phyloP scores from a whole-genome alignment of 208 protist species.

The Leishmania lainsoni region DNA sequence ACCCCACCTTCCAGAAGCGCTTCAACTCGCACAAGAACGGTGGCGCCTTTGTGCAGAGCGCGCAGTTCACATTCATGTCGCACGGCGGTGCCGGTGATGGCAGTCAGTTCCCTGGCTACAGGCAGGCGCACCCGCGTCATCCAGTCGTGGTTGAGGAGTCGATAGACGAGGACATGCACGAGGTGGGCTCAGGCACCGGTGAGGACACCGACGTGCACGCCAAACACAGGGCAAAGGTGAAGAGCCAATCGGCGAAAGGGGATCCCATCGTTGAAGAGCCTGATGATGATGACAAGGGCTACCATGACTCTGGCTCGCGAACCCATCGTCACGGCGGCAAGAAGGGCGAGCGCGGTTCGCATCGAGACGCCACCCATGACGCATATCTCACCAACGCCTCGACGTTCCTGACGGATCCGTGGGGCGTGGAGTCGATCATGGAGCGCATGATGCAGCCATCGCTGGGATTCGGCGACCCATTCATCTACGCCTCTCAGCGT shows the following conservation, averaged over 20 bases:
- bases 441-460: background rate
- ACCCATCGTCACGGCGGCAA: background rate
- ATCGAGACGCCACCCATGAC: background rate
- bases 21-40: conserved; percentile 12
- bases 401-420: background rate
- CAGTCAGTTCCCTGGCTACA: too few species aligned
- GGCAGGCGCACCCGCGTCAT: background rate
- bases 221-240: background rate
- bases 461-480: background rate
- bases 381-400: background rate
- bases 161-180: background rate
- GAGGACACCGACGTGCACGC: background rate
- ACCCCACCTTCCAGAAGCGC: conserved; percentile 34
- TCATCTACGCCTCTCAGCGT: background rate
- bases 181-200: background rate
- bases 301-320: background rate
- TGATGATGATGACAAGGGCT: background rate
- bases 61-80: conserved; percentile 11
- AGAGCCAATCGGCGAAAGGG: background rate
- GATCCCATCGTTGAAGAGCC: conserved; percentile 51
- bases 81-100: background rate
- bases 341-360: background rate
- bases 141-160: conserved; percentile 19
- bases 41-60: conserved; percentile 13
- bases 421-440: conserved; percentile 3